phyloP scores from a whole-genome alignment of 176 grass and related monocot species.

The Pontederia crassipes region DNA sequence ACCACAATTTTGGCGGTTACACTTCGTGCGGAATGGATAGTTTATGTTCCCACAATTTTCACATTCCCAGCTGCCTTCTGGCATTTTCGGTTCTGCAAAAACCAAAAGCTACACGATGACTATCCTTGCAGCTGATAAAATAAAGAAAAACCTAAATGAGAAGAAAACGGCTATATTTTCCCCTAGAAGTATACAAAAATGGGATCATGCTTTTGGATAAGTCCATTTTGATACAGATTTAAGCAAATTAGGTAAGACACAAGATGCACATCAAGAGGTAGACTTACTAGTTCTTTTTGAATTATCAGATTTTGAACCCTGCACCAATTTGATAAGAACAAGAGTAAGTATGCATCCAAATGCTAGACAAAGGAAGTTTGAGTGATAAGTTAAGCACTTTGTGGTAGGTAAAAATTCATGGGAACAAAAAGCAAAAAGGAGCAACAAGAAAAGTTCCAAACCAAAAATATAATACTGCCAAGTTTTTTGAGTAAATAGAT shows the following conservation, averaged over 20 bases:
- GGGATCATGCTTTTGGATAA: too few relatives aligned
- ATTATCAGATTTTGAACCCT: constrained; percentile 55
- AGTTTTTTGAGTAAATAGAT: too few relatives aligned
- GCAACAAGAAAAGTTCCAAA: too few relatives aligned
- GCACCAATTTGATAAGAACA: constrained; percentile 21
- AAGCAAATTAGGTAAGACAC: background rate
- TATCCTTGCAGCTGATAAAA: background rate
- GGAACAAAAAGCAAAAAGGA: too few relatives aligned
- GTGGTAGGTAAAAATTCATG: too few relatives aligned
- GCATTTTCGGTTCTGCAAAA: constrained; percentile 57
- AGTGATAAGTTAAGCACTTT: too few relatives aligned
- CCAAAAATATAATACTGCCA: too few relatives aligned
- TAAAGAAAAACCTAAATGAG: background rate
- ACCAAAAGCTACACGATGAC: constrained; percentile 8
- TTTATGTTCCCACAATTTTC: constrained; percentile 89
- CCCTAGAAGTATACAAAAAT: too few relatives aligned
- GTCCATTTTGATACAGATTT: background rate
- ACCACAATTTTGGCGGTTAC: constrained; percentile 76
- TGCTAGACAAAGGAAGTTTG: background rate
- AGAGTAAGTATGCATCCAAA: constrained; percentile 12
- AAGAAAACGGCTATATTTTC: background rate
- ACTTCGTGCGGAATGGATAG: constrained; percentile 78
- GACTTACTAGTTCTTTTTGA: constrained; percentile 71
- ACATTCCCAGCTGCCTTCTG: constrained; percentile 88
- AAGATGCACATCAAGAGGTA: background rate